Conservation (phyloP, 2,329 filamentous ascomycete genomes). For the Neurospora crassa region DNA sequence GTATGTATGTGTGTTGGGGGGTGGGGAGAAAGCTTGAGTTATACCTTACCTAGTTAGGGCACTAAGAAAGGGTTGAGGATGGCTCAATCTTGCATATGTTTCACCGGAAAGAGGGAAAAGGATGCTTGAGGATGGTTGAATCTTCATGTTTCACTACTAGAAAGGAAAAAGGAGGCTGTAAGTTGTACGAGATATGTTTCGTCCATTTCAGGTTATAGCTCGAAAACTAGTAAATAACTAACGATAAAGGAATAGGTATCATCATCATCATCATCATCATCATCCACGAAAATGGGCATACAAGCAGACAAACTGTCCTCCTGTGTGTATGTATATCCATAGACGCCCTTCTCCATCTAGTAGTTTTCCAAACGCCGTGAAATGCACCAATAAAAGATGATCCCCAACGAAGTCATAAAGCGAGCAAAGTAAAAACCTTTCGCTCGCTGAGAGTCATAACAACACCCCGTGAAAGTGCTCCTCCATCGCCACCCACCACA, state of each 20-base stretch:
- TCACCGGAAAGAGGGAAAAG: too few species aligned
- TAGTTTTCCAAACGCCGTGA: background rate
- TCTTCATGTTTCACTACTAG: too few species aligned
- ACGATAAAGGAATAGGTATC: background rate
- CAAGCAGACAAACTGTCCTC: background rate
- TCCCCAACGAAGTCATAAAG: background rate
- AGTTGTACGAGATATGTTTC: background rate
- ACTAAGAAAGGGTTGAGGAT: background rate
- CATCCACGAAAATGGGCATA: background rate
- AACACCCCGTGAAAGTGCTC: background rate
- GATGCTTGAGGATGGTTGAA: too few species aligned
- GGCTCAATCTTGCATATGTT: too few species aligned
- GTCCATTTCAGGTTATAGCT: background rate
- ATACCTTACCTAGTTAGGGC: background rate
- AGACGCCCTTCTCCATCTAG: background rate
- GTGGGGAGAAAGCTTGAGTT: background rate
- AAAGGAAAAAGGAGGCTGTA: too few species aligned
- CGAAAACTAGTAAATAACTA: background rate
- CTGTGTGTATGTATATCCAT: background rate
- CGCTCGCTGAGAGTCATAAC: background rate
- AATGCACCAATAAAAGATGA: background rate
- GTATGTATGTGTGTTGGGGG: background rate
- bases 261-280: background rate
- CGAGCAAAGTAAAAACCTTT: background rate
- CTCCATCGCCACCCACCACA: background rate